Base-by-base conservation (phyloP, 768 basidiomycete species). In the Lactarius deliciosus region DNA sequence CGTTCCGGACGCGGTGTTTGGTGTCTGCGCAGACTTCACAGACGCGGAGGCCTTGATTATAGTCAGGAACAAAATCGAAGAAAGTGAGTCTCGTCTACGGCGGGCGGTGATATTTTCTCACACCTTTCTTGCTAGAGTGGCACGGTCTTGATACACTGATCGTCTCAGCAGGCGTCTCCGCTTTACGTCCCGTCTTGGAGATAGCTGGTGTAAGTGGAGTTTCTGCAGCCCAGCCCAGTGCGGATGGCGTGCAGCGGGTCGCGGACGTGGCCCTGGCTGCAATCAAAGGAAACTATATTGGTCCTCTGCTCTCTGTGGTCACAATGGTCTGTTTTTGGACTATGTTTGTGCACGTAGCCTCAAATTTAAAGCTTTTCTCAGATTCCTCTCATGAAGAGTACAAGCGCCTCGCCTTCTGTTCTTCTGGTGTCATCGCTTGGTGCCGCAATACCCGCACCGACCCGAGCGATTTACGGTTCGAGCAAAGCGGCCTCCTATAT, bases 161-260 rank as follows among this genome's bases (percentile, higher is more conserved):
- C 36, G 84, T 96, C 41, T 83, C 85, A 38, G 93, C 94, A 3
- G 95, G 95, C 4, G 90, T 95, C 0, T 92, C 92, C 0, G 88
- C 93, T 13, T 79, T 94, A 3, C 86, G 84, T 61, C 90, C 94
- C 0, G 78, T 96, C 30, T 80, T 95, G 75, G 82, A 85, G 2
- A 76, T 92, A 11, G 88, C 91, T 18, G 89, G 88, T 2, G 78
- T 84, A 0, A 77, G 83, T 57, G 72, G 77, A 70, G 16, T 74
- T 69, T 13, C 74, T 73, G 16, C 74, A 77, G 9, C 77, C 78
- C 13, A 70, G 73, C 16, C 78, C 83, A 45, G 80, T 83, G 9
- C 75, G 7, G 83, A 85, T 25, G 92, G 87, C 5, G 78, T 96
- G 13, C 80, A 86, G 56, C 78, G 77, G 16, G 80, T 86, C 0